Evolutionary conservation across 441 rosid genomes (phyloP), one percentile per base, ranked within the genome.

Genomic region (Adansonia gregorii): DNA sequence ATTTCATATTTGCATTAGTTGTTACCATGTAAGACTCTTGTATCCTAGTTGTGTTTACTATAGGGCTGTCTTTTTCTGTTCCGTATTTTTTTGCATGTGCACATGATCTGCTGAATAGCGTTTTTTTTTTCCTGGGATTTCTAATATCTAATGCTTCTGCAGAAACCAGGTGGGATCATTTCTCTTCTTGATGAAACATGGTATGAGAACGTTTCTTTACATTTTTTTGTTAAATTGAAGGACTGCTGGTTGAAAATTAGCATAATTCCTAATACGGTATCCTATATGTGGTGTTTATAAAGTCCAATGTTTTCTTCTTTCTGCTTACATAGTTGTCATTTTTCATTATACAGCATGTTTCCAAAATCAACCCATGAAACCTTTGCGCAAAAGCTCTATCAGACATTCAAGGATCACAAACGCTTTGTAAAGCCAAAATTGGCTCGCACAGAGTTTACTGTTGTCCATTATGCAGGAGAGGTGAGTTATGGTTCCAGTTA

Each of bases 121-220:
- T 69, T 76, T 39, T 78, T 70, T 56, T 60, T 41, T 54, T 75
- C 8, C 56, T 59, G 56, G 64, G 76, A 49, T 82, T 55, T 83
- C 76, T 77, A 72, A 79, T 73, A 43, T 66, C 70, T 76, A 41
- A 43, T 83, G 70, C 76, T 87, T 61, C 82, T 83, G 83, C 91
- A 92, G 96, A 90, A 90, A 85, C 91, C 92, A 1, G 92, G 93
- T 41, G 94, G 94, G 74, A 90, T 92, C 76, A 90, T 92, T 76
- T 85, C 94, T 65, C 87, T 92, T 67, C 90, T 92, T n/a, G 96
- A 92, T 80, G 96, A 92, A 84, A 89, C 94, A 76, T 90, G 96
- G 96, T 92, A 92, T 51, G 74, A 64, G 49, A 79, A 67, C 48
- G 2, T 49, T 58, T 76, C 65, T 78, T 56, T 77, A 73, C 55